phyloP scores from a whole-genome alignment of 805 yeast genomes.

The Naumovozyma castellii region DNA sequence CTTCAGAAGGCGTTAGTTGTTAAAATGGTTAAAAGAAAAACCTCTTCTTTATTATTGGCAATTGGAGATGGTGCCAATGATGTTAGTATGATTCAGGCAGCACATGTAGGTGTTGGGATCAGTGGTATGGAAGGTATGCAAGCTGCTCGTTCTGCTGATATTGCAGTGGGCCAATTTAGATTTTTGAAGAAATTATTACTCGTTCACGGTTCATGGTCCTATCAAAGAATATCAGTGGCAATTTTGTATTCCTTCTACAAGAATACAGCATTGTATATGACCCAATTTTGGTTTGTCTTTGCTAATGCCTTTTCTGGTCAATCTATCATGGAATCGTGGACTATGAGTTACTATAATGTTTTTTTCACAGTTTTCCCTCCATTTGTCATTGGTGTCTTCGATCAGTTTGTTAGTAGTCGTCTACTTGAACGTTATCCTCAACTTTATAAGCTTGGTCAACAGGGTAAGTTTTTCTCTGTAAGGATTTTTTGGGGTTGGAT shows the following conservation, averaged over 20 bases:
- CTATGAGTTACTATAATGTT: conserved; percentile 90
- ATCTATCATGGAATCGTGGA: conserved; percentile 95
- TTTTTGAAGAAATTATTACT: conserved; percentile 71
- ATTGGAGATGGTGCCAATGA: conserved; percentile 99
- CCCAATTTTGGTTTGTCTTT: conserved; percentile 97
- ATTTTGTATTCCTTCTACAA: conserved; percentile 92
- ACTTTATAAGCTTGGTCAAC: conserved; percentile 82
- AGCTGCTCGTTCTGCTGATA: conserved; percentile 96
- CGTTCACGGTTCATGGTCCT: conserved; percentile 97
- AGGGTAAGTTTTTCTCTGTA: conserved; percentile 80
- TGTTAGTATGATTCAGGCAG: conserved; percentile 98
- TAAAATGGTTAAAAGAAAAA: conserved; percentile 80
- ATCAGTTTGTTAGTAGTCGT: conserved; percentile 88
- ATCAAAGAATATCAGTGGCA: conserved; percentile 87
- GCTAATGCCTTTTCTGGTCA: conserved; percentile 90
- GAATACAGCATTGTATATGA: conserved; percentile 90
- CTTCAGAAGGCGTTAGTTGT: conserved; percentile 94
- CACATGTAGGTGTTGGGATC: conserved; percentile 98
- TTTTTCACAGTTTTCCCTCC: conserved; percentile 93
- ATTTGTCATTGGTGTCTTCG: conserved; percentile 90
- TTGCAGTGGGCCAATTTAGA: conserved; percentile 92
- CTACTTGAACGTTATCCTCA: conserved; percentile 87
- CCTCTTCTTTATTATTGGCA: conserved; percentile 66
- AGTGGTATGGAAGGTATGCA: conserved; percentile 99
- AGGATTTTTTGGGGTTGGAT: conserved; percentile 97